phyloP scores from a whole-genome alignment of 495 filamentous ascomycete genomes.

The Glutinoglossum americanum region DNA sequence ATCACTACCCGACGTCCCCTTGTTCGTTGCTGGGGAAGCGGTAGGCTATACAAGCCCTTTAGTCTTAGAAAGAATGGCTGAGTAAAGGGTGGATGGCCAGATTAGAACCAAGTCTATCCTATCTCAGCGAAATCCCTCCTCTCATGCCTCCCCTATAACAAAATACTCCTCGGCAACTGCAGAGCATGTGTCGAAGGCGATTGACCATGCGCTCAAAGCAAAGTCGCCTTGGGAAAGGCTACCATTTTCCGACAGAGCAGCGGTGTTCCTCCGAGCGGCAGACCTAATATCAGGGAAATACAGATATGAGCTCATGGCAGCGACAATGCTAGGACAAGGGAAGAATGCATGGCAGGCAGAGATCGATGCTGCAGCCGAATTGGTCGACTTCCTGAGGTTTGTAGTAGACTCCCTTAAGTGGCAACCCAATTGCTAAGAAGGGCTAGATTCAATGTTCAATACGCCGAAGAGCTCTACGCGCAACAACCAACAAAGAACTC shows the following conservation, averaged over 20 bases:
- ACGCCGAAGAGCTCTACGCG: constrained; percentile 68
- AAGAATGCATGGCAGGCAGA: constrained; percentile 96
- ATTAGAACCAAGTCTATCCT: constrained; percentile 28
- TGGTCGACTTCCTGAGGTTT: constrained; percentile 61
- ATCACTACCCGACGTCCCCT: constrained; percentile 46
- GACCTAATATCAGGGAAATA: constrained; percentile 78
- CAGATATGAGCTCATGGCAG: constrained; percentile 78
- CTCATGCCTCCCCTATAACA: constrained; percentile 49
- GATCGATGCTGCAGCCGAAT: constrained; percentile 84
- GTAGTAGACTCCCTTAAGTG: neutral
- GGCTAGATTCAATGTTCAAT: constrained; percentile 55
- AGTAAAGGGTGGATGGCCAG: constrained; percentile 12
- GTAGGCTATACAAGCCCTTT: constrained; percentile 21
- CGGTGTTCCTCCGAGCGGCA: constrained; percentile 82
- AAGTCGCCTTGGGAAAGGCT: constrained; percentile 62
- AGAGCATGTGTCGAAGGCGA: constrained; percentile 50
- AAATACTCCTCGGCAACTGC: constrained; percentile 56
- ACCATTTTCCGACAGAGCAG: constrained; percentile 76
- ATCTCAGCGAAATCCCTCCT: constrained; percentile 52
- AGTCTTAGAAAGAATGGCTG: constrained; percentile 7
- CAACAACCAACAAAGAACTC: constrained; percentile 63
- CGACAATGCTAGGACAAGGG: constrained; percentile 83
- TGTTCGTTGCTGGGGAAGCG: constrained; percentile 60
- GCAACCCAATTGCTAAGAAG: constrained; percentile 4
- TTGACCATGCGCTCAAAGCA: constrained; percentile 58